Evolutionary conservation across 1,284 basidiomycete genomes (phyloP), one percentile per base, ranked within the genome.

Genomic region (Papiliotrema nemorosa): DNA sequence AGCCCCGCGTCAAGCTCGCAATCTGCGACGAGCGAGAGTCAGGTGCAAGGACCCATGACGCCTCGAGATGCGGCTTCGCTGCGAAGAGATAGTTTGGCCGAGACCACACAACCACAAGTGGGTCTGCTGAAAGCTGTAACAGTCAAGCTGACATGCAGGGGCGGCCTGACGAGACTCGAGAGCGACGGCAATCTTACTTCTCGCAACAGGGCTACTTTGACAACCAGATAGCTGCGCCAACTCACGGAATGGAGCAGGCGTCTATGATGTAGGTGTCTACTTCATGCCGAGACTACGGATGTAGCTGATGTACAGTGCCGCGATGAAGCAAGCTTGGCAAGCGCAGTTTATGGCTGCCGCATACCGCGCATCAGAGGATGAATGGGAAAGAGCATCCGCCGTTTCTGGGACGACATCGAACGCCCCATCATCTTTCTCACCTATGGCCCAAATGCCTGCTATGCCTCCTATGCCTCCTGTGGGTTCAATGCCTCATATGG

Each of bases 321-420:
- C 51, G 48, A 63, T 66, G 62, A 70, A 71, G 47, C 66, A 70
- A 39, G 65, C 67, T 25, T 66, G 61, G 57, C 67, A 73, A 49
- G 62, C 60, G 29, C 65, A 70, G 46, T 70, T 60, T 55, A 67
- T 71, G 60, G 65, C 66, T 12, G 67, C 67, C 2, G 70, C 70
- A 0, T 60, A 58, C 34, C 62, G 62, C 3, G 62, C 67, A 31
- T 71, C 66, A 18, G 70, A 73, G 49, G 69, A 73, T 40, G 60
- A 66, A 50, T 73, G 70, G 70, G 70, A 73, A 57, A 58, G 67
- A 10, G 61, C 61, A 7, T 65, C 63, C 5, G 53, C 49, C n/a
- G 58, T 64, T 2, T 63, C 62, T 24, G 57, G 53, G 2, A 39
- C 33, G 18, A 43, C 7, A 7, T 7, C 10, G 41, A 7, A 13